Evolutionary conservation across 1,284 basidiomycete species (phyloP).

Genomic region (Gomphus bonarii): DNA sequence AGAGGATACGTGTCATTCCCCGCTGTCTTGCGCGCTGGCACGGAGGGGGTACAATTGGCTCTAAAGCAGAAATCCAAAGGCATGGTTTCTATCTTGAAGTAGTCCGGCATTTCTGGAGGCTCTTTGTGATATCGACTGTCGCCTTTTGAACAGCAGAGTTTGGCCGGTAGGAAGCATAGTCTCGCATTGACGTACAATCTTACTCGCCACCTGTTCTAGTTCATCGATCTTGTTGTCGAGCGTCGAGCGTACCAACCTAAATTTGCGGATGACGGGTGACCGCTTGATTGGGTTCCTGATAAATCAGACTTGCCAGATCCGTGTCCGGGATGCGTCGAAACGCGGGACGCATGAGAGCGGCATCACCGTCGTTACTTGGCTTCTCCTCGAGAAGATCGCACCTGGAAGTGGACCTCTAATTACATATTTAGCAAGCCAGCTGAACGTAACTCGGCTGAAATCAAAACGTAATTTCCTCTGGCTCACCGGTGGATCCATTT

Average conservation of each 20-base stretch:
- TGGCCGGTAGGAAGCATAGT: not conserved
- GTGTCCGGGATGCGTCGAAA: no score
- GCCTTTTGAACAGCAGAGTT: slow-evolving; percentile 39
- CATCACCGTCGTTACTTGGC: slow-evolving; percentile 77
- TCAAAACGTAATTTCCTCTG: slow-evolving; percentile 95
- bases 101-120: no score
- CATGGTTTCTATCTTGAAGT: no score
- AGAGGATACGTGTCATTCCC: no score
- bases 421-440: slow-evolving; percentile 73
- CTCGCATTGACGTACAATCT: slow-evolving; percentile 43
- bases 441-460: slow-evolving; percentile 77
- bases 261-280: slow-evolving; percentile 85
- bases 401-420: no score
- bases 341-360: slow-evolving; percentile 56
- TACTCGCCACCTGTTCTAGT: slow-evolving; percentile 67
- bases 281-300: slow-evolving; percentile 80
- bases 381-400: slow-evolving; percentile 59
- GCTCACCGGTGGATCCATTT: slow-evolving; percentile 94
- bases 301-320: not conserved
- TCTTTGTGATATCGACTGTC: slow-evolving; percentile 57
- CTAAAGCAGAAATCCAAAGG: no score
- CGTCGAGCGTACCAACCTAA: slow-evolving; percentile 65
- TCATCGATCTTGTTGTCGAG: slow-evolving; percentile 85
- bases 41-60: no score
- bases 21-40: no score